phyloP scores from a whole-genome alignment of 2,329 filamentous ascomycete genomes.

The Neofusicoccum kwambonambiense region DNA sequence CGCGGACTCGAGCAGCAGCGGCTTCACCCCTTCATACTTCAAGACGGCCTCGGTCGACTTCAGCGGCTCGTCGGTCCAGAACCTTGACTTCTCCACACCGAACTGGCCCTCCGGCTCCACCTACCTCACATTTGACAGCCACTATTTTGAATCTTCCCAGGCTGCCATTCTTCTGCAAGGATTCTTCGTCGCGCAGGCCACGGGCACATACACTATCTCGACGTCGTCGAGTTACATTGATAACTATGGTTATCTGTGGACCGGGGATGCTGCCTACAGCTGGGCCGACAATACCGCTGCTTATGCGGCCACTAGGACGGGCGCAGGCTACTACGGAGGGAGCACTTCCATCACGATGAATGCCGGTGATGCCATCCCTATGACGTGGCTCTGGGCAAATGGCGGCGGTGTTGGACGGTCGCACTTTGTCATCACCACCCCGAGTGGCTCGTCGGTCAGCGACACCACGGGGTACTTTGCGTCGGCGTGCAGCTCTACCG shows the following conservation, averaged over 20 bases:
- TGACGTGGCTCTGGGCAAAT: background rate
- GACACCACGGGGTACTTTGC: background rate
- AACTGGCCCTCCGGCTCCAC: background rate
- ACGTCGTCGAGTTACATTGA: background rate
- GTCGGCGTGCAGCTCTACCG: background rate
- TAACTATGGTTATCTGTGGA: background rate
- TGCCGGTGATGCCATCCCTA: background rate
- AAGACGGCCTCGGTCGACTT: background rate
- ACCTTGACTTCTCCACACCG: background rate
- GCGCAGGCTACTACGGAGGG: background rate
- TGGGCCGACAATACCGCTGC: background rate
- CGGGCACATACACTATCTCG: background rate
- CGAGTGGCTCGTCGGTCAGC: background rate
- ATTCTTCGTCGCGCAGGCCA: background rate
- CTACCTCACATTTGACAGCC: background rate
- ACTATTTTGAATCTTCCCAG: background rate
- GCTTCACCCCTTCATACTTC: background rate
- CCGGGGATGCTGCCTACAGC: background rate
- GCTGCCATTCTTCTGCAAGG: background rate
- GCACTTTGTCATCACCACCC: background rate
- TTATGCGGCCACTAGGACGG: background rate
- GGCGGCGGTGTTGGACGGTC: background rate
- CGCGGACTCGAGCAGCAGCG: background rate
- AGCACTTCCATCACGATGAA: background rate
- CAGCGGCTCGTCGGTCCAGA: background rate